These are phyloP conservation scores for Biscutella laevigata DNA, from an alignment of 441 rosid species.

Conservation along the genomic window DNA sequence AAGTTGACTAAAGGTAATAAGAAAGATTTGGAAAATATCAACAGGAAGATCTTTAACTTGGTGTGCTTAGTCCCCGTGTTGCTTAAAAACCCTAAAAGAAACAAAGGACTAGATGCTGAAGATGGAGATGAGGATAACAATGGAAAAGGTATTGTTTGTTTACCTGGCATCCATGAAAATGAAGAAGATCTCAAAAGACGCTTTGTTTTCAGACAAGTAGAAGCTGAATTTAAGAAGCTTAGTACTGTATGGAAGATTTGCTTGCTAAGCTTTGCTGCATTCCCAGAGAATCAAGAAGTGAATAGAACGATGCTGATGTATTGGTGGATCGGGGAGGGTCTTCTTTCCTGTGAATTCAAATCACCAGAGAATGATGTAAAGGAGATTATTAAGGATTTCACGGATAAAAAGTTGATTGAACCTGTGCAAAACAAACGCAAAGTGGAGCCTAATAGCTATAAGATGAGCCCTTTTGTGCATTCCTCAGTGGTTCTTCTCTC, in stretches of 20 bases:
- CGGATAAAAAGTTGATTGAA: constrained; percentile 22
- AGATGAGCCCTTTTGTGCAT: constrained; percentile 32
- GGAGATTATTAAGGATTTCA: constrained; percentile 5
- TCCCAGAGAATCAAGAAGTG: constrained; percentile 38
- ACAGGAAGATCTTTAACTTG: constrained; percentile 29
- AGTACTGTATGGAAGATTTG: not conserved
- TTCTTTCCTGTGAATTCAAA: not conserved
- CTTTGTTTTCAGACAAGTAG: constrained; percentile 12
- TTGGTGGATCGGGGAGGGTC: constrained; percentile 49
- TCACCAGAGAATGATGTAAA: constrained; percentile 15
- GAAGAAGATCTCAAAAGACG: not conserved
- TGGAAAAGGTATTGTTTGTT: constrained; percentile 8
- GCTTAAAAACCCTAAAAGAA: constrained; percentile 14
- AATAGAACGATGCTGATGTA: constrained; percentile 36
- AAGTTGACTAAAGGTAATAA: not conserved
- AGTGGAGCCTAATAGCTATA: constrained; percentile 17
- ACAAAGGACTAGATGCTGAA: not conserved
- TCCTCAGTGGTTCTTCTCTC: constrained; percentile 30
- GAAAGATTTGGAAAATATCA: constrained; percentile 15
- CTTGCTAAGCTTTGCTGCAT: constrained; percentile 31
- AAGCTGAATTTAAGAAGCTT: constrained; percentile 2
- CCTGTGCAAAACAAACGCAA: constrained; percentile 21
- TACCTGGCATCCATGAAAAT: constrained; percentile 13
- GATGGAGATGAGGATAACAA: not conserved
- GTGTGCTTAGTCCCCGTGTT: constrained; percentile 27